Evolutionary conservation across 257 asterid genomes (phyloP).

Genomic region (Paulownia fortunei): DNA sequence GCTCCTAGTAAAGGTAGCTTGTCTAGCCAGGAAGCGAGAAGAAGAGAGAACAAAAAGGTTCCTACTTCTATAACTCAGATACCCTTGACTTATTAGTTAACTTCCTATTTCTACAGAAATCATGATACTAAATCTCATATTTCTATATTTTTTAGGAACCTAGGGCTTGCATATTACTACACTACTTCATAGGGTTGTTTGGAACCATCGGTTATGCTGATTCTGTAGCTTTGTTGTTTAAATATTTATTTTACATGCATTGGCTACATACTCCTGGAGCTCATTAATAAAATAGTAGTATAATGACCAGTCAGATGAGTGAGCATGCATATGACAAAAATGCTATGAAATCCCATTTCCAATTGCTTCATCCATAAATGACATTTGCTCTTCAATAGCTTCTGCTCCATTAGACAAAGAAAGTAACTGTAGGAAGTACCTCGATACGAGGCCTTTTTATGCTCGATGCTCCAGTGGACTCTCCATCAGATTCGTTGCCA

Average conservation of each 20-base stretch:
- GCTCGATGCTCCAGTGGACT: slow-evolving; percentile 86
- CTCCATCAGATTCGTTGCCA: slow-evolving; percentile 83
- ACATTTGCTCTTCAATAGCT: slow-evolving; percentile 15
- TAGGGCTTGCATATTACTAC: neutral
- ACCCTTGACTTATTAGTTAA: neutral
- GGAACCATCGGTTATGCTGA: slow-evolving; percentile 1
- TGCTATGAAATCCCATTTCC: neutral
- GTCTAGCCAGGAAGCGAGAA: neutral
- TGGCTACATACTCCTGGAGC: neutral
- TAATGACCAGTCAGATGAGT: neutral
- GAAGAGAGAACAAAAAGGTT: neutral
- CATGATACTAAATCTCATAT: neutral
- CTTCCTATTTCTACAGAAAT: neutral
- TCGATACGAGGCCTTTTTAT: slow-evolving; percentile 64
- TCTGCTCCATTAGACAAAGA: slow-evolving; percentile 26
- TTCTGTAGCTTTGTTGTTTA: neutral
- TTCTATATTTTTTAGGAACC: neutral
- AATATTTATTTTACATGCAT: slow-evolving; percentile 1
- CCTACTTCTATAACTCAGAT: neutral
- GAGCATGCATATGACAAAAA: slow-evolving; percentile 13
- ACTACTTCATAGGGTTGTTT: neutral
- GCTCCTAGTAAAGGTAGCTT: neutral
- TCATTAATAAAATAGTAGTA: neutral
- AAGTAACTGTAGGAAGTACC: slow-evolving; percentile 49
- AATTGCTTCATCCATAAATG: neutral